Evolutionary conservation across 305 asterid genomes (phyloP).

Genomic region (Fraxinus greggii): DNA sequence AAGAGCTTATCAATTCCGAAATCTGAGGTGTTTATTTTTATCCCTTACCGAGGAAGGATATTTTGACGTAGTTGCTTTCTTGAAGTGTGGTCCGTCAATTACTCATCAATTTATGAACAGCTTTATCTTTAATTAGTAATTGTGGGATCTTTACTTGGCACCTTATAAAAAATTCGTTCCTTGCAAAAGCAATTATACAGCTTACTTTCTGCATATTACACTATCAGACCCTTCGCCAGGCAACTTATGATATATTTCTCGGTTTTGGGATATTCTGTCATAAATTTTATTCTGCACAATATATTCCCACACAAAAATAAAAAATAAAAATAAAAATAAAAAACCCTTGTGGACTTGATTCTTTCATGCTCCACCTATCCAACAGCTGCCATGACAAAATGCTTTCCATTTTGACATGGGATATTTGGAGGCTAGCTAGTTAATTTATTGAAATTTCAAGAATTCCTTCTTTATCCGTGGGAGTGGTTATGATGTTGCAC

Average conservation of each 20-base stretch:
- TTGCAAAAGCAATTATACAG: not conserved
- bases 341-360: not conserved
- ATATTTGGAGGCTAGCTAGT: not conserved
- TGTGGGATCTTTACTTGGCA: not conserved
- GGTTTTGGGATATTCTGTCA: not conserved
- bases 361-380: not conserved
- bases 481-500: not conserved
- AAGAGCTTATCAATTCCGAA: constrained; percentile 63
- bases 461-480: not conserved
- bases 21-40: constrained; percentile 27
- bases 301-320: not conserved
- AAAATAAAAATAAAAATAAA: not conserved
- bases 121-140: not conserved
- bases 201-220: not conserved
- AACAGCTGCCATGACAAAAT: not conserved
- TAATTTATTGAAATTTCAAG: not conserved
- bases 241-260: not conserved
- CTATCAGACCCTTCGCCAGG: not conserved
- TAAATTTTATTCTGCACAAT: not conserved
- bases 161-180: not conserved
- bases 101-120: not conserved
- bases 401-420: not conserved
- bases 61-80: constrained; percentile 1
- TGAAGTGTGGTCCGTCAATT: not conserved
- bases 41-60: not conserved